Base-by-base conservation (phyloP, 257 asterid species). In the Avicennia marina region DNA sequence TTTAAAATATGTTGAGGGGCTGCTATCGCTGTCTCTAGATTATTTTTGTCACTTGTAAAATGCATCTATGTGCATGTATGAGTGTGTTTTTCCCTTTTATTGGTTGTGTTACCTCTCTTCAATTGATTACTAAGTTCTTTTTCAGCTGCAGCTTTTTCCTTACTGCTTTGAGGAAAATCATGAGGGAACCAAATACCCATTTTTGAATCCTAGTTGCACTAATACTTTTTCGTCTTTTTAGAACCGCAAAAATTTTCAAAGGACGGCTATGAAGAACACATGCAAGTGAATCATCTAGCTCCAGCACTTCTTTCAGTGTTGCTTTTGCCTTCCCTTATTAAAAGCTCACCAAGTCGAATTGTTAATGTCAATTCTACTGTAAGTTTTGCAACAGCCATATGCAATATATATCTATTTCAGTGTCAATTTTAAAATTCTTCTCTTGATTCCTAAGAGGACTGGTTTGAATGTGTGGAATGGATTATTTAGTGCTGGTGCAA, bases 251-350 rank as follows among this genome's bases (percentile, higher is more conserved):
- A 68, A 52, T 70, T 90, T 66, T 79, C 98, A 2, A 83, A 69
- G 77, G 90, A 90, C 21, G 98, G 96, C 20, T 74, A 81, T 78
- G 96, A 90, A 66, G 87, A 81, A 46, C 96, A 90, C 74, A 66
- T 87, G 95, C 98, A 90, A 85, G 96, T 87, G 75, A 90, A 90
- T 68, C 96, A 87, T 83, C 89, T 87, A 18, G 96, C 95, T 72
- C 96, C 98, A 11, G 87, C 98, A 43, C 81, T 87, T 70, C 91
- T 90, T 59, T 87, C 98, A 31, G 53, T 87, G 34, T 72, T 83
- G 79, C 94, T 90, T 64, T 72, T 90, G 80, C 98, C 98, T 33
- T 90, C 96, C 39, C 88, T 90, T 24, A 71, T 88, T 42, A 83
- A 96, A 78, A 86, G 96, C 73, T 90, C 96, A n/a, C 94, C 98